A percentile compares a stretch with the other conserved stretches of the same genome.
These are phyloP conservation scores for Solanum medicagineum DNA, from an alignment of 257 asterid genomes.

Conservation along the genomic window DNA sequence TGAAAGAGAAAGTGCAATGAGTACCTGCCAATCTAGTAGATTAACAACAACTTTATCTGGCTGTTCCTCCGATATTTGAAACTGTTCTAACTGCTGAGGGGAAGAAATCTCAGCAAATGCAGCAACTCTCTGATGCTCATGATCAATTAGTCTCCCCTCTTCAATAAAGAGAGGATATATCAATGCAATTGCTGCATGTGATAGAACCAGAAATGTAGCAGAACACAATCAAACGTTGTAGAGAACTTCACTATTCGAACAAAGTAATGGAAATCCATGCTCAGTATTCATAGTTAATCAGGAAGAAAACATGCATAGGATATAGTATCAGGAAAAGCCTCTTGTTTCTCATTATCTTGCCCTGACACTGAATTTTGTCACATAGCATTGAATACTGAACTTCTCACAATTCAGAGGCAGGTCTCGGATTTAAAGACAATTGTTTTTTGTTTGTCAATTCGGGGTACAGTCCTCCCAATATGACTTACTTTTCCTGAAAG, in stretches of 20 bases:
- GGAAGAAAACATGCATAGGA: background rate
- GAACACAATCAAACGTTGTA: background rate
- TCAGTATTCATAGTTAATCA: background rate
- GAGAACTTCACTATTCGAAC: background rate
- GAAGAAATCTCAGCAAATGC: constrained; percentile 46
- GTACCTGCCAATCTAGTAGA: constrained; percentile 77
- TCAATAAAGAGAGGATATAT: constrained; percentile 53
- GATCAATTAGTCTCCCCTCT: constrained; percentile 44
- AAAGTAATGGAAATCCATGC: background rate
- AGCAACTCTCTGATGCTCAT: constrained; percentile 35
- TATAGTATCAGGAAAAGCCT: background rate
- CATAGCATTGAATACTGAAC: background rate
- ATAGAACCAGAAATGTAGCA: background rate
- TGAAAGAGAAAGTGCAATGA: background rate
- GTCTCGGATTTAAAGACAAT: background rate
- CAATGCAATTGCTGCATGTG: constrained; percentile 60
- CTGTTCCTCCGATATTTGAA: constrained; percentile 29
- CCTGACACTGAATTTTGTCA: background rate
- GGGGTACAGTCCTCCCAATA: background rate
- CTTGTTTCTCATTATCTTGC: background rate
- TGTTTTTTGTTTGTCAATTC: background rate
- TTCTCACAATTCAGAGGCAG: background rate
- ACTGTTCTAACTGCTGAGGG: constrained; percentile 50
- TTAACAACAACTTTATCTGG: constrained; percentile 47
- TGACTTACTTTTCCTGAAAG: background rate